Percentiles rank a stretch among this genome's conserved stretches.
Evolutionary conservation across 2,329 filamentous ascomycete species (phyloP).

Genomic region (Zasmidium angulare): DNA sequence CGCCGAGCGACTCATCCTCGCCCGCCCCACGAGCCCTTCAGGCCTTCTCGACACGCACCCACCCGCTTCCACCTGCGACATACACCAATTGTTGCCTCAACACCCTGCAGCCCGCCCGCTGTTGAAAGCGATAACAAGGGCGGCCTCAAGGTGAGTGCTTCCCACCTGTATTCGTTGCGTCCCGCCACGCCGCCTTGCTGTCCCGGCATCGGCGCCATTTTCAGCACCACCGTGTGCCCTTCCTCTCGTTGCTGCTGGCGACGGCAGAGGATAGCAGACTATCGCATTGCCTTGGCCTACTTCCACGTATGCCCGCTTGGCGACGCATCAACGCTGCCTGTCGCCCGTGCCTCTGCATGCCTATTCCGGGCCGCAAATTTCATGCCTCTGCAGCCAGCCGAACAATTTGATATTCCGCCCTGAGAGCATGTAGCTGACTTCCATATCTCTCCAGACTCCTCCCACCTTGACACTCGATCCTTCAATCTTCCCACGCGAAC

Average conservation of each 20-base stretch:
- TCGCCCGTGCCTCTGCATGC: not conserved
- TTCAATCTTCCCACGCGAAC: constrained; percentile 11
- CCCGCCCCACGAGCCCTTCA: not conserved
- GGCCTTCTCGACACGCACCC: not conserved
- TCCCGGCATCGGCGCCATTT: constrained; percentile 9
- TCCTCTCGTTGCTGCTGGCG: not conserved
- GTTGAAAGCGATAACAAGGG: not conserved
- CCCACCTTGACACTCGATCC: constrained; percentile 6
- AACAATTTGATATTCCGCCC: constrained; percentile 21
- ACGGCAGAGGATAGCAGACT: not conserved
- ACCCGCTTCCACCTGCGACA: constrained; percentile 9
- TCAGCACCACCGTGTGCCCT: not conserved
- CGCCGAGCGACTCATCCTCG: not conserved
- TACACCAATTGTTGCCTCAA: constrained; percentile 9
- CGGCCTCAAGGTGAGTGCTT: constrained; percentile 1
- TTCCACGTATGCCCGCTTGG: not conserved
- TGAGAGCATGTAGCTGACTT: constrained; percentile 14
- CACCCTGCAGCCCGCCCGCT: constrained; percentile 6
- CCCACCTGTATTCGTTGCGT: not conserved
- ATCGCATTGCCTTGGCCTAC: not conserved
- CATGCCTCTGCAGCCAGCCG: constrained; percentile 23
- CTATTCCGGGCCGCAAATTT: constrained; percentile 7
- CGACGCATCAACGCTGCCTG: constrained; percentile 1
- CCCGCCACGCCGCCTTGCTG: not conserved
- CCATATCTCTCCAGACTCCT: constrained; percentile 15